Evolutionary conservation across 805 yeast species (phyloP).

Genomic region (Starmerella floris): DNA sequence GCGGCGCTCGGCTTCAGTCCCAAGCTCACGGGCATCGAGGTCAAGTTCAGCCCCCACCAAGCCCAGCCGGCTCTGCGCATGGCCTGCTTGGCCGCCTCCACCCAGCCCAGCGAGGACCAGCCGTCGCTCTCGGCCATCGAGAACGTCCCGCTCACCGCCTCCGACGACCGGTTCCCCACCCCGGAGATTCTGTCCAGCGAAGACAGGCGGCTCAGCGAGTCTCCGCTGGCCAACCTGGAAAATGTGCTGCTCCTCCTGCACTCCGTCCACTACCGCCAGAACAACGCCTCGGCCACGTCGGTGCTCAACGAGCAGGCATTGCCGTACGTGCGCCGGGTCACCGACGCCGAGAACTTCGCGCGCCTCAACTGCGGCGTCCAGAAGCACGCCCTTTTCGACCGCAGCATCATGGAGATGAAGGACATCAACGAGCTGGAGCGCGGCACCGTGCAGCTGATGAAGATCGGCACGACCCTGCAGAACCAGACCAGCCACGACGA

Average conservation of each 20-base stretch:
- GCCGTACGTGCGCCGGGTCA: slow-evolving; percentile 60
- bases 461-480: slow-evolving; percentile 48
- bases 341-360: slow-evolving; percentile 35
- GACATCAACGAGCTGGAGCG: slow-evolving; percentile 82
- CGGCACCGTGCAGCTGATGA: slow-evolving; percentile 85
- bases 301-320: slow-evolving; percentile 71
- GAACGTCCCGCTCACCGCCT: slow-evolving; percentile 4
- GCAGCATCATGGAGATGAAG: slow-evolving; percentile 69
- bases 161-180: slow-evolving; percentile 1
- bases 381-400: slow-evolving; percentile 75
- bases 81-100: slow-evolving; percentile 1
- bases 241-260: slow-evolving; percentile 60
- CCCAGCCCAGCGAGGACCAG: not conserved
- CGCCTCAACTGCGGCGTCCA: slow-evolving; percentile 62
- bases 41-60: slow-evolving; percentile 7
- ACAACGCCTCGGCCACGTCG: slow-evolving; percentile 52
- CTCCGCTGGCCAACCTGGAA: slow-evolving; percentile 39
- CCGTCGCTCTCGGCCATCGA: not conserved
- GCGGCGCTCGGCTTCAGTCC: slow-evolving; percentile 1
- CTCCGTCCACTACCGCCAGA: slow-evolving; percentile 46
- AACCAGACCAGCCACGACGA: slow-evolving; percentile 22
- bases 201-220: not conserved
- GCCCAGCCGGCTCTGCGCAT: slow-evolving; percentile 1
- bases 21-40: slow-evolving; percentile 3
- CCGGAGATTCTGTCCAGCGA: slow-evolving; percentile 1